Evolutionary conservation across 192 early-diverging fungal genomes (phyloP), one percentile per base, ranked within the genome.

Genomic region (Mortierella claussenii): DNA sequence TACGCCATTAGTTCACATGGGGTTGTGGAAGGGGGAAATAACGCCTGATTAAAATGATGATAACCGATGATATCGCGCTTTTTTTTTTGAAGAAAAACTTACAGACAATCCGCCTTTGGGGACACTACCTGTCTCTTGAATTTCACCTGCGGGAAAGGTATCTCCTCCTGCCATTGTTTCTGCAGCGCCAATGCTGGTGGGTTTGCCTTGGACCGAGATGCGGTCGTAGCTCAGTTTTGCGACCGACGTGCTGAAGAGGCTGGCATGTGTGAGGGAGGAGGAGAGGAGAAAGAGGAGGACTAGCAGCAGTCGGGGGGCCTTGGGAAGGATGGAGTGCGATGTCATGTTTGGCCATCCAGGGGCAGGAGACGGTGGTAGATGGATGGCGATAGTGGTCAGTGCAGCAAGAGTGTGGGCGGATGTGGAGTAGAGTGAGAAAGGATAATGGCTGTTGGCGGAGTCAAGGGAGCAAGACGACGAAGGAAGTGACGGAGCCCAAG

Each of bases 101-200:
- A 76, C 73, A 18, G 57, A 60, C 21, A 67, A 32, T 15, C 73
- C 73, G 5, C 24, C 59, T 26, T 67, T 57, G 23, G 64, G 53
- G 46, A 67, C 50, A 12, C 1, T 21, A 7, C 45, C 64, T 2
- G 64, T 62, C 3, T 28, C 0, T 8, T 5, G 17, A 12, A 76
- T 76, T 20, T 46, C 11, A 0, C 53, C 57, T 12, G 63, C 34
- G 0, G 28, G 3, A 1, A 62, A 44, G 15, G 20, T 30, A 17
- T 0, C 12, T 0, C 59, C 73, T 10, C n/a, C 43, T 33, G 33
- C 1, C 12, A 23, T 56, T 6, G 28, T 37, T 1, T 55, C 37
- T 4, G 58, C 64, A 6, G 3, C 15, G 11, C 20, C 60, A 17
- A 67, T 60, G 10, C 17, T 42, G 0, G 36, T 11, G 17, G 64